A percentile compares a stretch with the other conserved stretches of the same genome.
Evolutionary conservation across 139 green algal genomes (phyloP).

Genomic region (Chlorella sp.): DNA sequence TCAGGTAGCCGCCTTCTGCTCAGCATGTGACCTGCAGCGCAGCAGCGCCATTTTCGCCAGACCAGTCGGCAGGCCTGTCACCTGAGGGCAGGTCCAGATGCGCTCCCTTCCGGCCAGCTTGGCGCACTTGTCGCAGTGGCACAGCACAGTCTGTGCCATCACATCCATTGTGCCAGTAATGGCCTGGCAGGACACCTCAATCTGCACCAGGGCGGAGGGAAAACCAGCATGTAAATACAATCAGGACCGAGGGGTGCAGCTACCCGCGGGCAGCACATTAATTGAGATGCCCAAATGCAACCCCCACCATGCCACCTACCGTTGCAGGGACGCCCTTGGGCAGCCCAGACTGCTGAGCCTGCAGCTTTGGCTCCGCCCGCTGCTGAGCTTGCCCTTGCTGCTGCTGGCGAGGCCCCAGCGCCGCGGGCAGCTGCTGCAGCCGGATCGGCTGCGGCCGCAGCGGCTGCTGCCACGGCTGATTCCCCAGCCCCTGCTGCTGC

Average conservation of each 20-base stretch:
- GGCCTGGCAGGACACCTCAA: constrained; percentile 53
- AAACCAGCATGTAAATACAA: too few species aligned
- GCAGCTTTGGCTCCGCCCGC: neutral
- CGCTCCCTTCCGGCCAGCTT: constrained; percentile 27
- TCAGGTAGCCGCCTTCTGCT: too few species aligned
- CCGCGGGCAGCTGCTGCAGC: neutral
- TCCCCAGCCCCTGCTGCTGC: neutral
- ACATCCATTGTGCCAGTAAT: constrained; percentile 44
- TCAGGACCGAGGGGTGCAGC: too few species aligned
- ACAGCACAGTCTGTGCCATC: constrained; percentile 49
- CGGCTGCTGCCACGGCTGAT: neutral
- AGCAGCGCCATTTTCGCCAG: too few species aligned
- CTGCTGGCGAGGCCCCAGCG: neutral
- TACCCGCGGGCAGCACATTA: too few species aligned
- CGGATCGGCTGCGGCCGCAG: neutral
- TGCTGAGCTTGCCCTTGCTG: neutral
- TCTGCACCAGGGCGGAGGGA: neutral
- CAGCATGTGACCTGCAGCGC: too few species aligned
- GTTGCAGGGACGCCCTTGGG: neutral
- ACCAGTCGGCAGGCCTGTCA: too few species aligned
- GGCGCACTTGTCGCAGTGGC: constrained; percentile 47
- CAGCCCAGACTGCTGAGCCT: neutral
- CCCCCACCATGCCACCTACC: neutral
- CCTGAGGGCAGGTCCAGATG: constrained; percentile 53
- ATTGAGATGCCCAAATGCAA: too few species aligned